These are phyloP conservation scores for Podospora tetraspora DNA, from an alignment of 495 filamentous ascomycete species.

Conservation along the genomic window DNA sequence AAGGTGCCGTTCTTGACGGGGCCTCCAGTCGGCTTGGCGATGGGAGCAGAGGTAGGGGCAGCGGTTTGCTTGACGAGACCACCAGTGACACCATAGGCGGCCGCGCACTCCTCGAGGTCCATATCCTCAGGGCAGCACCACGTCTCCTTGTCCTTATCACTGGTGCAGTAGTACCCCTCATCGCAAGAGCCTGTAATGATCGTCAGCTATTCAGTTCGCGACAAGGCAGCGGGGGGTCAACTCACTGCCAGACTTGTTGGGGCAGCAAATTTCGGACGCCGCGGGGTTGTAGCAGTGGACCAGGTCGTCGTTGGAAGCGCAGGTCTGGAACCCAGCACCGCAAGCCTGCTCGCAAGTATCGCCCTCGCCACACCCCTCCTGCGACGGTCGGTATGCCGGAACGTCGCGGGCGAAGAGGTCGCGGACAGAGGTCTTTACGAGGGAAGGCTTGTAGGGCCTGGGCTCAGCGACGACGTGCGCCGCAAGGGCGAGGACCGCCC, in stretches of 20 bases:
- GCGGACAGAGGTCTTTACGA: slow-evolving; percentile 36
- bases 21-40: slow-evolving; percentile 17
- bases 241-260: slow-evolving; percentile 40
- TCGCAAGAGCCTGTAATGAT: slow-evolving; percentile 40
- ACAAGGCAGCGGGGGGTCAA: not conserved
- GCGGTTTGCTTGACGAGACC: slow-evolving; percentile 35
- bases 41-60: slow-evolving; percentile 23
- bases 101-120: slow-evolving; percentile 39
- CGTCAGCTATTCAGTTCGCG: slow-evolving; percentile 7
- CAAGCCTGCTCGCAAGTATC: slow-evolving; percentile 45
- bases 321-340: slow-evolving; percentile 39
- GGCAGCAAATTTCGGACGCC: slow-evolving; percentile 43
- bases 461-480: slow-evolving; percentile 37
- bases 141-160: slow-evolving; percentile 33
- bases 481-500: slow-evolving; percentile 38
- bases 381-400: slow-evolving; percentile 39
- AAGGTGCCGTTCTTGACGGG: slow-evolving; percentile 19
- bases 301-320: slow-evolving; percentile 34
- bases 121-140: slow-evolving; percentile 46
- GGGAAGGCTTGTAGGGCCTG: slow-evolving; percentile 37
- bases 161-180: slow-evolving; percentile 43
- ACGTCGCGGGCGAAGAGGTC: slow-evolving; percentile 35
- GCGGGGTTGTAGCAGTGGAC: slow-evolving; percentile 44
- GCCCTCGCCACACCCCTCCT: slow-evolving; percentile 37
- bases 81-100: slow-evolving; percentile 33